Base-by-base conservation (phyloP, 2,329 filamentous ascomycete genomes). In the Diaporthe citriasiana region DNA sequence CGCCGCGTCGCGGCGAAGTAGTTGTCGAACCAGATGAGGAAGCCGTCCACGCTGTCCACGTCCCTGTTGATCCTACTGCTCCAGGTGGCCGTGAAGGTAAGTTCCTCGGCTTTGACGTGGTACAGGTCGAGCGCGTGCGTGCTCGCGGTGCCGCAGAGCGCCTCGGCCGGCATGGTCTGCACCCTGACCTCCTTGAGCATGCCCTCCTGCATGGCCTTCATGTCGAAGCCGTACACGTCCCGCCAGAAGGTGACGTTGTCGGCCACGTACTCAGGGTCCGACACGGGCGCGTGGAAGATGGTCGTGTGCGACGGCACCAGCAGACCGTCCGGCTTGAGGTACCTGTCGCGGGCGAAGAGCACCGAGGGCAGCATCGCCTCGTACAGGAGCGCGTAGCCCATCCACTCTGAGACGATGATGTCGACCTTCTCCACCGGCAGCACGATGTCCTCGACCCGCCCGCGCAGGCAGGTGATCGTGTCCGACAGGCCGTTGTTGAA, bases 361-460 rank as follows among this genome's bases (percentile, higher is more conserved):
- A 98, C 94, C 65, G 94, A 97, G 77, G 97, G 95, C 38, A 98
- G 91, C 95, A 98, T 98, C 72, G 95, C 95, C 84, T 98, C 95
- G 82, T 97, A 98, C 8, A 98, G 89, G 25, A 98, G 89, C 77
- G 93, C 94, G 82, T 98, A 98, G 40, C 95, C 95, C 95, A 98
- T 98, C 95, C 95, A 98, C 83, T 98, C 95, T 74, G 94, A 97
- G 75, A 98, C 93, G 81, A 98, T 98, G 79, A 98, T 93, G 84
- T 98, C 96, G 59, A 98, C 95, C 80, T 95, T 87, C 71, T 91
- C 87, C 10, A 96, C 92, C 1, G 94, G 95, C 30, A 95, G 88
- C 73, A 84, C 87, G 72, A 97, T 93, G 77, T 98, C 95, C 82
- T 98, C 96, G 75, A 98, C 94, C 80, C 94, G 94, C 50, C 96